These are phyloP conservation scores for Isoetes engelmannii DNA, from an alignment of 83 land plant genomes.

Conservation along the genomic window DNA sequence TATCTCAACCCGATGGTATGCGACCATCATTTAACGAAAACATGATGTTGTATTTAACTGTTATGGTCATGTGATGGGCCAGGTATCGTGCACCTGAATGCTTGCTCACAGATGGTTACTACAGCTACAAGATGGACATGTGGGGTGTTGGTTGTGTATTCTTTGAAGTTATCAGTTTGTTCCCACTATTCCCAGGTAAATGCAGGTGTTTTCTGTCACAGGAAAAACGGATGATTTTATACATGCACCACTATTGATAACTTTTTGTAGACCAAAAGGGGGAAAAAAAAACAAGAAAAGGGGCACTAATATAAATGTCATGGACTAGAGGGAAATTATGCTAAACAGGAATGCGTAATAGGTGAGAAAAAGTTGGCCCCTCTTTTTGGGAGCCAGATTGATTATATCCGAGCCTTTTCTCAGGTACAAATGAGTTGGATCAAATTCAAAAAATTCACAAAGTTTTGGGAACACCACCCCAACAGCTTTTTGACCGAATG, in stretches of 20 bases:
- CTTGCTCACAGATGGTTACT: slow-evolving; percentile 40
- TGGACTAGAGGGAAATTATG: too few species aligned
- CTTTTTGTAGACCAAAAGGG: too few species aligned
- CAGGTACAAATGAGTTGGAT: slow-evolving; percentile 40
- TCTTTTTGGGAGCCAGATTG: too few species aligned
- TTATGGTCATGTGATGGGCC: slow-evolving; percentile 1
- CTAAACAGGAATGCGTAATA: too few species aligned
- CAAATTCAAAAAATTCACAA: slow-evolving; percentile 43
- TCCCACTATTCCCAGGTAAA: slow-evolving; percentile 39
- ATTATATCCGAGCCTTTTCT: neutral
- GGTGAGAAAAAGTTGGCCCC: too few species aligned
- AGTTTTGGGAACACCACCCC: slow-evolving; percentile 40
- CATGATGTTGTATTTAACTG: neutral
- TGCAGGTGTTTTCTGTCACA: too few species aligned
- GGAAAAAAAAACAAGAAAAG: too few species aligned
- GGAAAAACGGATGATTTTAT: too few species aligned
- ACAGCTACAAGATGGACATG: slow-evolving; percentile 46
- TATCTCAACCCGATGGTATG: slow-evolving; percentile 31
- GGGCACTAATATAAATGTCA: too few species aligned
- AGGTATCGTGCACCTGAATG: slow-evolving; percentile 49
- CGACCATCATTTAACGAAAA: neutral
- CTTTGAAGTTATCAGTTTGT: slow-evolving; percentile 38
- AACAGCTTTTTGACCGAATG: slow-evolving; percentile 34
- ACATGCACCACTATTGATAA: too few species aligned
- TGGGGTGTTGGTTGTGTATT: slow-evolving; percentile 46